Evolutionary conservation across 2,329 filamentous ascomycete genomes (phyloP), one percentile per base, ranked within the genome.

Genomic region (Gliomastix tumulicola): DNA sequence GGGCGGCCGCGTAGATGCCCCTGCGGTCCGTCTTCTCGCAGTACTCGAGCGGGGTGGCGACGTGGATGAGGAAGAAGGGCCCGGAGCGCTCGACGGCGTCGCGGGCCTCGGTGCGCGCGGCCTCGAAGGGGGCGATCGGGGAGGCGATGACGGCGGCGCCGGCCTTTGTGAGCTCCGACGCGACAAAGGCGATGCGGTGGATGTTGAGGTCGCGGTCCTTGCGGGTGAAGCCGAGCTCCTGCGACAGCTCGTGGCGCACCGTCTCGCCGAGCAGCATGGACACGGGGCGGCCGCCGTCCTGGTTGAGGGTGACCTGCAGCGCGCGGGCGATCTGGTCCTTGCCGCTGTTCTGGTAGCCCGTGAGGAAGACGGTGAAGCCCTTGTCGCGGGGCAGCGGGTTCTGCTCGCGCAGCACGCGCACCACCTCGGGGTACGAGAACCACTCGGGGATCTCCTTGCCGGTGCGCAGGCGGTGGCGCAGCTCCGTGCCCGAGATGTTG

Each of bases 401-500:
- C 50, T 90, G 94, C 71, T 98, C 89, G 54, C 92, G 83, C 44
- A 98, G 83, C 34, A 97, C 92, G 64, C 81, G 82, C 66, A 98
- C 92, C 50, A 98, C 92, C 71, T 98, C 92, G 44, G 92, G 90
- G 74, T 98, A 98, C 21, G 92, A 97, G 77, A 98, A 98, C 92
- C 92, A 98, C 66, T 94, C 88, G 50, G 92, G 38, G 52, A 98
- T 98, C 51, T 94, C 88, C 53, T 86, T 86, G 50, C 92, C 92
- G 42, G 84, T 94, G 55, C 84, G 82, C 46, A 98, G 82, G 53
- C 92, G 86, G 56, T 84, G 79, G 56, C 92, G 89, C 55, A 98
- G 86, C 72, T 98, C 92, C 43, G 84, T 88, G 43, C 83, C 83
- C 25, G 82, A 88, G 62, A 90, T 90, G 69, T 90, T 87, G 49